A percentile compares a stretch with the other conserved stretches of the same genome.
Evolutionary conservation across 306 rosid species (phyloP).

Genomic region (Malus sieversii): DNA sequence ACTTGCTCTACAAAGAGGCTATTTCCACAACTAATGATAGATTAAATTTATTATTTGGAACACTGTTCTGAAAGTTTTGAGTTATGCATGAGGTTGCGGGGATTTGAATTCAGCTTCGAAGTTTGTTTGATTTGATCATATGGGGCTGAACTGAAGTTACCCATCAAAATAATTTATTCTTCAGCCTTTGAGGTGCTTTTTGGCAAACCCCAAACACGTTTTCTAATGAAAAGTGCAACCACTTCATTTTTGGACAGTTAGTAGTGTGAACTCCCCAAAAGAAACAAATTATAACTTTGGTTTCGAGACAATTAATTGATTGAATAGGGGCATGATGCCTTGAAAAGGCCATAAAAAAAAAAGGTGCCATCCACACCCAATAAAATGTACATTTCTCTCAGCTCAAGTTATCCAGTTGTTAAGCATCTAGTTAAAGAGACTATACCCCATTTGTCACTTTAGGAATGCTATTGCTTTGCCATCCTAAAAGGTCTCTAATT

Average conservation of each 20-base stretch:
- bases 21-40: too few species aligned
- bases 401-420: constrained; percentile 19
- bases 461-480: neutral
- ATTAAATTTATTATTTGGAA: too few species aligned
- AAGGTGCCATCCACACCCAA: constrained; percentile 11
- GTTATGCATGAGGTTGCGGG: too few species aligned
- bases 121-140: neutral
- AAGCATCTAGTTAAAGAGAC: constrained; percentile 17
- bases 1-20: too few species aligned
- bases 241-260: neutral
- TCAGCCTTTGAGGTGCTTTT: neutral
- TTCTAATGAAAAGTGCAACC: neutral
- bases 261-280: constrained; percentile 20
- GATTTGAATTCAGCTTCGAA: neutral
- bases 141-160: neutral
- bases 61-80: too few species aligned
- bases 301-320: neutral
- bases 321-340: neutral
- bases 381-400: constrained; percentile 15
- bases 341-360: neutral
- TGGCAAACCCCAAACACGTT: neutral
- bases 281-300: constrained; percentile 11
- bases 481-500: constrained; percentile 26
- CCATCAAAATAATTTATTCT: neutral
- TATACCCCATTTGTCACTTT: constrained; percentile 15